Base-by-base conservation (phyloP, 192 early-diverging fungal species). In the Dispira simplex region DNA sequence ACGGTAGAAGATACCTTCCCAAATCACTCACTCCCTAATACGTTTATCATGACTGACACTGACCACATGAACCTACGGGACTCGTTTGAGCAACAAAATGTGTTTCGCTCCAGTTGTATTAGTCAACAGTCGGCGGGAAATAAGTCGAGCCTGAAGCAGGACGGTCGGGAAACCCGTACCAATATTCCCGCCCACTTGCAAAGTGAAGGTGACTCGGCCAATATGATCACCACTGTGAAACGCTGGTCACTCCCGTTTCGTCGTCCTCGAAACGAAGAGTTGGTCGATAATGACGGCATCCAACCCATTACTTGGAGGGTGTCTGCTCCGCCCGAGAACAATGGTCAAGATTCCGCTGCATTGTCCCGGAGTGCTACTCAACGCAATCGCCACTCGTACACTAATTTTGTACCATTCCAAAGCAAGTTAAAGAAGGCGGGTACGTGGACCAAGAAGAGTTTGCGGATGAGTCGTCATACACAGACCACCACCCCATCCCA, bases 81-180 rank as follows among this genome's bases (percentile, higher is more conserved):
- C n/a, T 62, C 59, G 44, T 62, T 62, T 62, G 59, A 62, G 26
- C n/a, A 45, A 21, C 59, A 62, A 62, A 62, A 62, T 45, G 11
- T 62, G 44, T 62, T 62, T 39, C 59, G 59, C 59, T 62, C 59
- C 44, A 62, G 59, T 25, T 62, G 59, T 25, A 62, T 62, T n/a
- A 62, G 59, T 45, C 59, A 62, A 25, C 4, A 32, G 43, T 18
- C 44, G 11, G 18, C 43, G 3, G 44, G n/a, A 11, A 25, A n/a
- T n/a, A n/a, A n/a, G n/a, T n/a, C n/a, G n/a, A n/a, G n/a, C n/a
- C n/a, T n/a, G n/a, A n/a, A 28, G 11, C 54, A 56, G 25, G 54
- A 56, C 25, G 2, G 14, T 28, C 8, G 25, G 2, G 25, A 13
- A 21, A 3, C 25, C 12, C 25, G 8, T 13, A 18, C 54, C 54